A percentile compares a stretch with the other conserved stretches of the same genome.
These are phyloP conservation scores for Tremella yokohamensis DNA, from an alignment of 768 basidiomycete genomes.

Conservation along the genomic window DNA sequence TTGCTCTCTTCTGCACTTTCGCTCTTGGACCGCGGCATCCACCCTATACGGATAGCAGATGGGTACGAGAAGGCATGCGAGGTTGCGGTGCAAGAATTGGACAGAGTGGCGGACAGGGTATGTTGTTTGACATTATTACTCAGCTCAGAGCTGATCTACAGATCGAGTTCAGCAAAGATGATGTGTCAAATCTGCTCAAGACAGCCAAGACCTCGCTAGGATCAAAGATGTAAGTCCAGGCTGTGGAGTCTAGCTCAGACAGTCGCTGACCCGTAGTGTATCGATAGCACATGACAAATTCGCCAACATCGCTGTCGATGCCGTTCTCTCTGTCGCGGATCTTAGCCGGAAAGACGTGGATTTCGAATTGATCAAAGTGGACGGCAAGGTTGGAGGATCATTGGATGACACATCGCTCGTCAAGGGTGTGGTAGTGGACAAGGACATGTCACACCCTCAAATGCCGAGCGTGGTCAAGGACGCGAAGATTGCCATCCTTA, in stretches of 20 bases:
- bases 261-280: slow-evolving; percentile 59
- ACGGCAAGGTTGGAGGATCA: slow-evolving; percentile 96
- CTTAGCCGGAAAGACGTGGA: slow-evolving; percentile 89
- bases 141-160: slow-evolving; percentile 14
- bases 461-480: slow-evolving; percentile 88
- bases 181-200: slow-evolving; percentile 85
- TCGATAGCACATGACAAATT: slow-evolving; percentile 95
- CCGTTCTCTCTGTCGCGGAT: slow-evolving; percentile 91
- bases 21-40: slow-evolving; percentile 97
- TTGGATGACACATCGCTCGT: slow-evolving; percentile 92
- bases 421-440: slow-evolving; percentile 97
- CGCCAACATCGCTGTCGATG: slow-evolving; percentile 95
- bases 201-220: slow-evolving; percentile 94
- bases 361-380: slow-evolving; percentile 98
- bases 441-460: slow-evolving; percentile 98
- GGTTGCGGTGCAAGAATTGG: slow-evolving; percentile 84
- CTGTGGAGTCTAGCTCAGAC: neutral
- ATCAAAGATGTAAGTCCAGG: slow-evolving; percentile 79
- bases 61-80: slow-evolving; percentile 93
- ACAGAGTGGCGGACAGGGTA: slow-evolving; percentile 76
- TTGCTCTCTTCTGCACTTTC: slow-evolving; percentile 89
- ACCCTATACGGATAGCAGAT: slow-evolving; percentile 98
- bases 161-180: slow-evolving; percentile 74
- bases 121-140: slow-evolving; percentile 5
- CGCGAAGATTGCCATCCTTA: slow-evolving; percentile 91